Conservation (phyloP, 768 basidiomycete species). For the Boletus subparvulus region DNA sequence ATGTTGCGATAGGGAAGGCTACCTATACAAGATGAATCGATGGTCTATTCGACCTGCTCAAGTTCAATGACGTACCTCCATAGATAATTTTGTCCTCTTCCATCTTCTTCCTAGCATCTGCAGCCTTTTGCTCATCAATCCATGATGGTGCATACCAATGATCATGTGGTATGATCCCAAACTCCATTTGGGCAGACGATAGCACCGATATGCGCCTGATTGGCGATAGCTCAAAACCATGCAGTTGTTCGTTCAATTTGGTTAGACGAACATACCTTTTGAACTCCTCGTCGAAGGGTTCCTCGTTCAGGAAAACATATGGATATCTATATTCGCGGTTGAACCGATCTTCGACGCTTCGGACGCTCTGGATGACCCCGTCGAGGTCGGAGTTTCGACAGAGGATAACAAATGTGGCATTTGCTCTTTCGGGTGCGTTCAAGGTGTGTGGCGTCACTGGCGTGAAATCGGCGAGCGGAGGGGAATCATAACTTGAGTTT, state of each 20-base stretch:
- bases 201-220: slow-evolving; percentile 36
- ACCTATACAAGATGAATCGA: background rate
- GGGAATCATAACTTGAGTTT: background rate
- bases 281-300: slow-evolving; percentile 54
- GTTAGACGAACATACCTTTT: slow-evolving; percentile 33
- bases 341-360: slow-evolving; percentile 58
- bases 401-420: slow-evolving; percentile 62
- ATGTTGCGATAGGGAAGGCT: slow-evolving; percentile 58
- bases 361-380: slow-evolving; percentile 48
- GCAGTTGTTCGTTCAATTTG: background rate
- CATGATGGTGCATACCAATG: slow-evolving; percentile 72
- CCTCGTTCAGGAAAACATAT: slow-evolving; percentile 67
- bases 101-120: slow-evolving; percentile 52
- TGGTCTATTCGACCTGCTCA: background rate
- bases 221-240: slow-evolving; percentile 16
- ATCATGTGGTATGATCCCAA: slow-evolving; percentile 57
- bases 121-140: slow-evolving; percentile 68
- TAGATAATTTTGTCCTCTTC: slow-evolving; percentile 45
- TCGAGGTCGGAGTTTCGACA: slow-evolving; percentile 49
- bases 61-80: slow-evolving; percentile 38
- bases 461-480: background rate
- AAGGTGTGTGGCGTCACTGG: background rate
- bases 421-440: slow-evolving; percentile 35
- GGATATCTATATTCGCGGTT: slow-evolving; percentile 58
- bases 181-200: slow-evolving; percentile 47